Base-by-base conservation (phyloP, 495 filamentous ascomycete genomes). In the Haplographium delicatum region DNA sequence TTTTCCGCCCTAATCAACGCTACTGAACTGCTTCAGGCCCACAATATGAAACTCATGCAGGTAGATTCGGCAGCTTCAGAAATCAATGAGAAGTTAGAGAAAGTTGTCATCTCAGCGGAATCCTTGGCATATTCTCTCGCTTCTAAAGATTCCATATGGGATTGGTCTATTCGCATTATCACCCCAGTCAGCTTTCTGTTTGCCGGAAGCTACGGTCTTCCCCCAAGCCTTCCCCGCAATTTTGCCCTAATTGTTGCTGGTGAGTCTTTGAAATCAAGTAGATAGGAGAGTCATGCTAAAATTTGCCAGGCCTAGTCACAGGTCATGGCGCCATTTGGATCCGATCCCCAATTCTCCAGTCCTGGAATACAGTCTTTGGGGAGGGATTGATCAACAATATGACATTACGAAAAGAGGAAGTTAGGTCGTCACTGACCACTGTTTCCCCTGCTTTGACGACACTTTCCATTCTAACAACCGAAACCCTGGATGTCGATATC, bases 161-260 rank as follows among this genome's bases (percentile, higher is more conserved):
- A 57, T 18, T 57, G 49, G 50, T 42, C 16, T 26, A 19, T 57
- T 1, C 50, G 46, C 3, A 33, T 46, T 3, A 27, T 16, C 9
- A 30, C 16, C 19, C 47, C 47, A 15, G 5, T 47, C 6, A 19
- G 16, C 8, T n/a, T 33, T 4, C 24, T 61, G 10, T 26, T 58
- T 11, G 3, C 51, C 38, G 58, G 58, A 2, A 61, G 38, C 25
- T 51, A 52, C 19, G 54, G 54, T 5, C 37, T 51, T 10, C 27
- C 42, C n/a, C 58, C 58, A 1, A 52, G 41, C 9, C 9, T 57
- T n/a, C 33, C 26, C 2, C 42, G 47, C 11, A 61, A 58, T 42
- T 33, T 26, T 38, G 43, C 19, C 11, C 38, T 61, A 7, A 15
- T 57, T 11, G n/a, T 52, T 20, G 33, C 24, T 45, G 57, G 57